These are phyloP conservation scores for Ceratonia siliqua DNA, from an alignment of 306 rosid genomes.

Conservation along the genomic window DNA sequence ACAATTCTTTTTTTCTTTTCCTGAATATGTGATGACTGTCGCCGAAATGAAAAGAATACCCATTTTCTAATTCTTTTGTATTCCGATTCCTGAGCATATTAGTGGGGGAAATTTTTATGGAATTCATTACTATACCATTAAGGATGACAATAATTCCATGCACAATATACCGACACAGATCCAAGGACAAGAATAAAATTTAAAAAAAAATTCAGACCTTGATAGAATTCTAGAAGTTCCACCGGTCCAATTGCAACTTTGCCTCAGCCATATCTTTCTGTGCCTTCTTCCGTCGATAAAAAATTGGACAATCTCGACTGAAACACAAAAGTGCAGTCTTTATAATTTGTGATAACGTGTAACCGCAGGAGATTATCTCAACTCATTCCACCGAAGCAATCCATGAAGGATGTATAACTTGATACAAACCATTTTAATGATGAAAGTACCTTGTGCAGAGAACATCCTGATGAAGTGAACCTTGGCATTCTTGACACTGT, in stretches of 20 bases:
- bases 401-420: not conserved
- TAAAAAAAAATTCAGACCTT: conserved; percentile 29
- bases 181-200: not conserved
- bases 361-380: conserved; percentile 13
- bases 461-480: conserved; percentile 97
- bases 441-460: conserved; percentile 89
- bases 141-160: not conserved
- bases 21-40: not conserved
- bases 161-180: not conserved
- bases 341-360: not conserved
- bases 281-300: conserved; percentile 89
- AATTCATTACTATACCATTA: not conserved
- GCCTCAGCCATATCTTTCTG: conserved; percentile 99
- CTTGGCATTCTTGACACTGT: conserved; percentile 99
- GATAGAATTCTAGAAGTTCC: conserved; percentile 63
- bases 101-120: not conserved
- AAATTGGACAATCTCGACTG: conserved; percentile 98
- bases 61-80: not conserved
- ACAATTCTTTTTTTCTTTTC: not conserved
- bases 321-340: conserved; percentile 34
- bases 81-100: not conserved
- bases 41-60: not conserved
- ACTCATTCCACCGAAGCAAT: conserved; percentile 19
- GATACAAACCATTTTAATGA: conserved; percentile 15
- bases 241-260: conserved; percentile 76